Evolutionary conservation across 257 asterid genomes (phyloP).

Genomic region (Solanum sitiens): DNA sequence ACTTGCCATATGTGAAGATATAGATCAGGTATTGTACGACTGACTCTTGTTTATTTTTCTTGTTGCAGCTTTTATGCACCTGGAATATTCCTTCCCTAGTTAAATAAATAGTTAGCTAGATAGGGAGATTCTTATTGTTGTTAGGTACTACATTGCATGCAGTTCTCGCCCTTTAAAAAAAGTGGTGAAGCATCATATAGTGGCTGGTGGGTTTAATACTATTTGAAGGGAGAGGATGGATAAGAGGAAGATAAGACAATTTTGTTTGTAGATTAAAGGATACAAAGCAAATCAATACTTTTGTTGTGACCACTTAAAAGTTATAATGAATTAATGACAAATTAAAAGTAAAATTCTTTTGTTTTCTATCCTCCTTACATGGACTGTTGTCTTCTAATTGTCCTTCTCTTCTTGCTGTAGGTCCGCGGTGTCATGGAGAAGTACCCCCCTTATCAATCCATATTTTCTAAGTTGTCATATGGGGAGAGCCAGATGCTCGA

Average conservation of each 20-base stretch:
- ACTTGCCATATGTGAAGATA: constrained; percentile 81
- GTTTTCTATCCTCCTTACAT: background rate
- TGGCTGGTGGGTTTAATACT: background rate
- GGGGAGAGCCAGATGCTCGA: constrained; percentile 98
- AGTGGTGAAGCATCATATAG: background rate
- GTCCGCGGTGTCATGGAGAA: constrained; percentile 88
- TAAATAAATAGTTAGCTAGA: background rate
- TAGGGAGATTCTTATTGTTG: background rate
- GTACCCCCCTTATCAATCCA: constrained; percentile 83
- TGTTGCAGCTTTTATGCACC: background rate
- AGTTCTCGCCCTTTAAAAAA: background rate
- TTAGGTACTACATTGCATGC: background rate
- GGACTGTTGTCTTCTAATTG: background rate
- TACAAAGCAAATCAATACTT: background rate
- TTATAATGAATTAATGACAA: background rate
- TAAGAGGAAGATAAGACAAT: background rate
- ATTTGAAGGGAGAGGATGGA: background rate
- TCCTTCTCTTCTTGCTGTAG: constrained; percentile 23
- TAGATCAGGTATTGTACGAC: constrained; percentile 56
- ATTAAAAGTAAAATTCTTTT: background rate
- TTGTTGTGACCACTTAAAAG: background rate
- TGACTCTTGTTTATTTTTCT: background rate
- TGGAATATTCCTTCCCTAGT: background rate
- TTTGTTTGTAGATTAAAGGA: background rate
- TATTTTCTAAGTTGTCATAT: constrained; percentile 67